phyloP scores from a whole-genome alignment of 331 rosid genomes.

The Quercus tomentella region DNA sequence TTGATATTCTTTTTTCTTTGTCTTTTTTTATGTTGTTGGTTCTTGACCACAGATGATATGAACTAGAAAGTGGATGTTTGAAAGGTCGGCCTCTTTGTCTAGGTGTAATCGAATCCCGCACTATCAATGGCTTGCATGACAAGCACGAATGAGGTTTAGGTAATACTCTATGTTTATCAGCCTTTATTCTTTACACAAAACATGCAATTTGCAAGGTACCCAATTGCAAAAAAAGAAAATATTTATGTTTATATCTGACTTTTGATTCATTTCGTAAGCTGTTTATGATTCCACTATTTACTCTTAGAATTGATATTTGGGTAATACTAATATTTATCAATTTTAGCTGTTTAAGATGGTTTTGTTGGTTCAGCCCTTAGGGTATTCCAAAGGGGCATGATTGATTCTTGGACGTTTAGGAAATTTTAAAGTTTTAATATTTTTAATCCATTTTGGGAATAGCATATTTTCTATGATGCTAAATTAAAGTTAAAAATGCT shows the following conservation, averaged over 20 bases:
- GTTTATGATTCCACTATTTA: neutral
- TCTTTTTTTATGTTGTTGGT: neutral
- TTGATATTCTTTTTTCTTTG: neutral
- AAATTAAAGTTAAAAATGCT: neutral
- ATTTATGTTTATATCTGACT: neutral
- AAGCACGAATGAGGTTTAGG: conserved; percentile 32
- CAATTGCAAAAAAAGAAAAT: neutral
- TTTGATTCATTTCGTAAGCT: conserved; percentile 10
- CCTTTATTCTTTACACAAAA: conserved; percentile 29
- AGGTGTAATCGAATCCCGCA: conserved; percentile 40
- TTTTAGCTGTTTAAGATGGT: neutral
- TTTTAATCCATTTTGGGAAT: conserved; percentile 17
- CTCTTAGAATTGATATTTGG: neutral
- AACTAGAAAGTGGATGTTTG: conserved; percentile 9
- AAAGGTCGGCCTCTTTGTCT: neutral
- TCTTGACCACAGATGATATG: conserved; percentile 13
- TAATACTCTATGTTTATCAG: conserved; percentile 8
- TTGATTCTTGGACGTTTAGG: conserved; percentile 8
- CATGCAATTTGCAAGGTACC: conserved; percentile 12
- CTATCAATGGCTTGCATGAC: conserved; percentile 56
- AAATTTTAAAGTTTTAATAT: neutral
- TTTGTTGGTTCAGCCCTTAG: neutral
- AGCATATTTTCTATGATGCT: conserved; percentile 11
- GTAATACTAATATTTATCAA: neutral
- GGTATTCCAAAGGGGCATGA: neutral